A percentile compares a stretch with the other conserved stretches of the same genome.
These are phyloP conservation scores for Trichoderma semiorbis DNA, from an alignment of 2,329 filamentous ascomycete genomes.

Conservation along the genomic window DNA sequence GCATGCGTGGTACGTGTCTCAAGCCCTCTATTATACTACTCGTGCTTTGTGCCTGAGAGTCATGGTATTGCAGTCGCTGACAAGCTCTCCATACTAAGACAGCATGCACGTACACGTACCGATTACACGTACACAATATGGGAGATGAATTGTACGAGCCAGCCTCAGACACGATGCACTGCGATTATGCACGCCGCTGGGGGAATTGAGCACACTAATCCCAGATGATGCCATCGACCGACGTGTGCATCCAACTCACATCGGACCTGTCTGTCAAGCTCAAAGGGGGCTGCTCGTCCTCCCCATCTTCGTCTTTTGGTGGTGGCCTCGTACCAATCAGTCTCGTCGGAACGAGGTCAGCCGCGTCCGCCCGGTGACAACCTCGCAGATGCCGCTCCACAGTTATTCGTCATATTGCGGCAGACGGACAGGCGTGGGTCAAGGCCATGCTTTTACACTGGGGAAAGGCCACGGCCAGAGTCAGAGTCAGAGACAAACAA, in stretches of 20 bases:
- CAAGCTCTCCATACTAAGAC: not conserved
- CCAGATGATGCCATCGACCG: constrained; percentile 12
- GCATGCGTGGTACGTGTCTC: constrained; percentile 2
- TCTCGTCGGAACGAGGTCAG: constrained; percentile 6
- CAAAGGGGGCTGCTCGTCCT: not conserved
- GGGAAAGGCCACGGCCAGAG: not conserved
- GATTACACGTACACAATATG: no score
- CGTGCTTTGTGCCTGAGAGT: not conserved
- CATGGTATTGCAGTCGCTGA: constrained; percentile 1
- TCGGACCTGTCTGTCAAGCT: not conserved
- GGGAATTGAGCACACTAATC: not conserved
- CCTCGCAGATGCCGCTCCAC: constrained; percentile 17
- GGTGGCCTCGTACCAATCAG: constrained; percentile 11
- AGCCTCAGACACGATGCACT: not conserved
- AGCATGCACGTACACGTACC: not conserved
- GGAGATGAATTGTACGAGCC: not conserved
- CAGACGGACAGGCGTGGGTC: not conserved
- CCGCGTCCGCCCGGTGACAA: constrained; percentile 17
- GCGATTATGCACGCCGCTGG: not conserved
- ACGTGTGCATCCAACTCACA: constrained; percentile 7
- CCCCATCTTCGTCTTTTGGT: not conserved
- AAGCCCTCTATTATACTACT: not conserved
- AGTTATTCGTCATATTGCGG: not conserved
- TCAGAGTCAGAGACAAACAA: not conserved
- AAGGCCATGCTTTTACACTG: not conserved